These are phyloP conservation scores for Cynara cardunculus DNA, from an alignment of 129 eudicot species.

Conservation along the genomic window DNA sequence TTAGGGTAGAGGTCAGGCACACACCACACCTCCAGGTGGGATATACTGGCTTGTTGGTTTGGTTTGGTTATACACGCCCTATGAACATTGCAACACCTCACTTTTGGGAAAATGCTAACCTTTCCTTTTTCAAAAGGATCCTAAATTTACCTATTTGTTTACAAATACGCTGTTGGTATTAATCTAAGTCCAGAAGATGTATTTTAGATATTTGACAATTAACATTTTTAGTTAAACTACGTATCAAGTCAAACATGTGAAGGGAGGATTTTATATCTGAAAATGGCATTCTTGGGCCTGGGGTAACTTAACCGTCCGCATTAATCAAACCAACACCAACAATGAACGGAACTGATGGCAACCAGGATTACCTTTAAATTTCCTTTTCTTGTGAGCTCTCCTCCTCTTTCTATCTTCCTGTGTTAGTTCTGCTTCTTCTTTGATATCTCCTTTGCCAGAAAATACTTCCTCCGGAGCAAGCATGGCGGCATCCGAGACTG, in stretches of 20 bases:
- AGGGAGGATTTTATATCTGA: background rate
- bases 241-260: background rate
- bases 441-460: constrained; percentile 85
- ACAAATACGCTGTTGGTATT: background rate
- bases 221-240: background rate
- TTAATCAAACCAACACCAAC: background rate
- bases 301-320: background rate
- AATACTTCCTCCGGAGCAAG: constrained; percentile 97
- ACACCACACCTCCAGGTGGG: too few relatives aligned
- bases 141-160: background rate
- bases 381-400: constrained; percentile 86
- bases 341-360: background rate
- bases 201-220: too few relatives aligned
- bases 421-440: constrained; percentile 89
- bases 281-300: background rate
- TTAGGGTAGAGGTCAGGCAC: too few relatives aligned
- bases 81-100: background rate
- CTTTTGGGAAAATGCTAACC: background rate
- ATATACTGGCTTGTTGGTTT: too few relatives aligned
- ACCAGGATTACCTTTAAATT: constrained; percentile 58
- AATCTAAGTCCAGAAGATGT: background rate
- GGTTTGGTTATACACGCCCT: too few relatives aligned
- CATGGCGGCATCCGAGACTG: constrained; percentile 97
- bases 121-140: background rate
- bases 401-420: constrained; percentile 88